Evolutionary conservation across 768 basidiomycete species (phyloP).

Genomic region (Neoboletus subvelutipes): DNA sequence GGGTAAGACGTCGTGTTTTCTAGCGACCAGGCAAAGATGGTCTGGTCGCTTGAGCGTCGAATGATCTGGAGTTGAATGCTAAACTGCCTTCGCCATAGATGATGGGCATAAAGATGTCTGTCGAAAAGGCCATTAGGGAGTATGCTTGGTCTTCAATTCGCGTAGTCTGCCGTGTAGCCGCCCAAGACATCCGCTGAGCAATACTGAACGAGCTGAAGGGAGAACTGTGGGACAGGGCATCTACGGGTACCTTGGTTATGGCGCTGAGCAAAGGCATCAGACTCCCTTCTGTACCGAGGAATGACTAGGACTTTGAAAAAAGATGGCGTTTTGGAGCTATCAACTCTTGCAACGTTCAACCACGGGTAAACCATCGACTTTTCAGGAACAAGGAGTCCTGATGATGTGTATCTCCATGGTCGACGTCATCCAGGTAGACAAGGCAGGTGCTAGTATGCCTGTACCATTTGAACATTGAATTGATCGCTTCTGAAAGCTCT

Average conservation of each 20-base stretch:
- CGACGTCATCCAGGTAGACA: neutral
- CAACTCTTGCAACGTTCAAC: neutral
- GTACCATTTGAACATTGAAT: neutral
- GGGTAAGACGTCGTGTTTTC: too few relatives aligned
- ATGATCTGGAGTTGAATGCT: too few relatives aligned
- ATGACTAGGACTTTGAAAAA: neutral
- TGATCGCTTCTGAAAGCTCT: neutral
- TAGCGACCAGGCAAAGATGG: too few relatives aligned
- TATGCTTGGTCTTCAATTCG: too few relatives aligned
- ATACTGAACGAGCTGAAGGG: neutral
- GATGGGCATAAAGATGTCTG: too few relatives aligned
- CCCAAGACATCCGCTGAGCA: neutral
- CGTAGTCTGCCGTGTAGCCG: too few relatives aligned
- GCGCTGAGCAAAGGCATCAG: neutral
- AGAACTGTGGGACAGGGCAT: neutral
- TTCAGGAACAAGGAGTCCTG: neutral
- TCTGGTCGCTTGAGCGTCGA: too few relatives aligned
- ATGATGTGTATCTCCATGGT: neutral
- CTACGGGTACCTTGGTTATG: neutral
- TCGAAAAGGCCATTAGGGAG: too few relatives aligned
- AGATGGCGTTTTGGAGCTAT: neutral
- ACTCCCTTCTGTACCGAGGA: neutral
- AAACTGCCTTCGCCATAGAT: too few relatives aligned
- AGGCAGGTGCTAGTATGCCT: neutral
- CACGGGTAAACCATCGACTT: neutral